phyloP scores from a whole-genome alignment of 1,284 basidiomycete genomes.

The Pyrrhoderma noxium region DNA sequence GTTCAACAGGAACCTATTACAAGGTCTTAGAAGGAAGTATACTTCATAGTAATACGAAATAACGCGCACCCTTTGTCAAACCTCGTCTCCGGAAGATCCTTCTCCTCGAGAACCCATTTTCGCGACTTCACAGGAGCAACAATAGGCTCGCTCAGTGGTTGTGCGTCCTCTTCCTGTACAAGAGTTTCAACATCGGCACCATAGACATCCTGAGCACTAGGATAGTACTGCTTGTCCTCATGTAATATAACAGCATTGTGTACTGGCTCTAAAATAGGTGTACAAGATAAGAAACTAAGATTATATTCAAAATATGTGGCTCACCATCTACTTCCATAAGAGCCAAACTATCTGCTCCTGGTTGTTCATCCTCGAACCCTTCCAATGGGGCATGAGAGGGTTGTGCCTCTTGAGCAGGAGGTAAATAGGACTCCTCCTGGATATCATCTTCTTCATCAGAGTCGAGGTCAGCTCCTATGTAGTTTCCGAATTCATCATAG shows the following conservation, averaged over 20 bases:
- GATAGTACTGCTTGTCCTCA: constrained; percentile 98
- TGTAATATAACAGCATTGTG: constrained; percentile 89
- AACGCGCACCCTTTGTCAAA: constrained; percentile 84
- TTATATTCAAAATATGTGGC: constrained; percentile 23
- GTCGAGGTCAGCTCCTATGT: constrained; percentile 88
- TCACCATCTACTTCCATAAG: constrained; percentile 79
- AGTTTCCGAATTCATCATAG: constrained; percentile 92
- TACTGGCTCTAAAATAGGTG: constrained; percentile 45
- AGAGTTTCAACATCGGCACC: constrained; percentile 92
- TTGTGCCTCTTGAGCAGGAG: constrained; percentile 26
- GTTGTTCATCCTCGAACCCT: constrained; percentile 66
- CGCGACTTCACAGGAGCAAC: constrained; percentile 91
- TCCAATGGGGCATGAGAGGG: constrained; percentile 48
- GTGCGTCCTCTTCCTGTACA: constrained; percentile 97
- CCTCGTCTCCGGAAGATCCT: constrained; percentile 85
- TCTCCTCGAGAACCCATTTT: constrained; percentile 89
- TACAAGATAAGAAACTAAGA: too few species aligned
- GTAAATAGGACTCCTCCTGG: constrained; percentile 42
- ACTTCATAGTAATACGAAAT: constrained; percentile 13
- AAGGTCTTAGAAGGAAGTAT: neutral
- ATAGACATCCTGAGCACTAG: constrained; percentile 87
- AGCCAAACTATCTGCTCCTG: constrained; percentile 47
- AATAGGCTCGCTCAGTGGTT: constrained; percentile 92
- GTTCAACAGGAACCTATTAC: constrained; percentile 78
- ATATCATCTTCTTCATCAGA: constrained; percentile 71